phyloP scores from a whole-genome alignment of 805 yeast species.

The Komagataella kurtzmanii region DNA sequence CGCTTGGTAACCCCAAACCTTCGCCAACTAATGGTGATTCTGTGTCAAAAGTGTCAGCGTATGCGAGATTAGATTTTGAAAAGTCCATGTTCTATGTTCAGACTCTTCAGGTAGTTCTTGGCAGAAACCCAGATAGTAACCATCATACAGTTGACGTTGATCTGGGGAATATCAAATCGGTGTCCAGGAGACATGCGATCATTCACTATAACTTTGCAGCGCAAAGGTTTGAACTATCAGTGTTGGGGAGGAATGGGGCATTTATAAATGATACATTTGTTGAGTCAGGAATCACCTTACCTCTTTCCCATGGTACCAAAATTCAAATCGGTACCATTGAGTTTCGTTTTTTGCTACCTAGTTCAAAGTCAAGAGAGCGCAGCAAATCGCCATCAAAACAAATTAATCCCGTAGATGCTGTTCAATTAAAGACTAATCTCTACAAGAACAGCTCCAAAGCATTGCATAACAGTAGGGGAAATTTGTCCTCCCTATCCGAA shows the following conservation, averaged over 20 bases:
- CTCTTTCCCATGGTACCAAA: slow-evolving; percentile 66
- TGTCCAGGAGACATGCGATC: slow-evolving; percentile 88
- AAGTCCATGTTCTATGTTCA: slow-evolving; percentile 92
- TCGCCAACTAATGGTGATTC: not conserved
- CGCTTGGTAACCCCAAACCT: slow-evolving; percentile 1
- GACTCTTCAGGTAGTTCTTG: slow-evolving; percentile 85
- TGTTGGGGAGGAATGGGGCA: slow-evolving; percentile 92
- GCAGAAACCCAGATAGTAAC: slow-evolving; percentile 75
- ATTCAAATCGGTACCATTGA: slow-evolving; percentile 90
- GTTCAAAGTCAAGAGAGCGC: slow-evolving; percentile 10
- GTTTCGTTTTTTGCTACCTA: slow-evolving; percentile 78
- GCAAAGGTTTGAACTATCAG: slow-evolving; percentile 83
- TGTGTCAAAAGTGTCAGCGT: slow-evolving; percentile 18
- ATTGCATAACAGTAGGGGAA: not conserved
- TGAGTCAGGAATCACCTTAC: slow-evolving; percentile 85
- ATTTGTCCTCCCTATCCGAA: not conserved
- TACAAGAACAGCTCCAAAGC: slow-evolving; percentile 14
- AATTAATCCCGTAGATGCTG: slow-evolving; percentile 50
- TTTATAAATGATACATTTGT: slow-evolving; percentile 87
- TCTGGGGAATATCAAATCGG: slow-evolving; percentile 83
- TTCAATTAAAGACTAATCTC: slow-evolving; percentile 37
- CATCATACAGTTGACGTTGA: slow-evolving; percentile 76
- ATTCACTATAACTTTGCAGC: slow-evolving; percentile 95
- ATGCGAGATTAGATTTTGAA: slow-evolving; percentile 80
- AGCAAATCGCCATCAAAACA: slow-evolving; percentile 14